Evolutionary conservation across 495 filamentous ascomycete species (phyloP), one percentile per base, ranked within the genome.

Genomic region (Hypoxylon lenormandii): DNA sequence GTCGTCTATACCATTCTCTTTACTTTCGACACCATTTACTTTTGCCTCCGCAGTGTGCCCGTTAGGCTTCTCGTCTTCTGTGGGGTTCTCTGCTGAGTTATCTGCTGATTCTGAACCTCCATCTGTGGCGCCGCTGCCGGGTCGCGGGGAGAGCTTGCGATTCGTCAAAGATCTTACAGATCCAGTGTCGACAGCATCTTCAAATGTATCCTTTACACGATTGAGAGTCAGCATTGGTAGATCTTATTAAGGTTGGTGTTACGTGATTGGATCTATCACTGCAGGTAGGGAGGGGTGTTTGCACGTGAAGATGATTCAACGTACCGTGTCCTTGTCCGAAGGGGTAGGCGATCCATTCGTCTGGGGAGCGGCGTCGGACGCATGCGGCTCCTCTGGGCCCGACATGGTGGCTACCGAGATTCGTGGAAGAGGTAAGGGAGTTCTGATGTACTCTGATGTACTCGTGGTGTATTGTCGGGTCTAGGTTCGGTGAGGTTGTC

Each of bases 111-210:
- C 62, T 8, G 48, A 10, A 40, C 16, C 47, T 12, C 22, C 46
- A 52, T 72, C 66, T 12, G 53, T 58, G 37, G 53, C 62, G 53
- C 60, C 51, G 67, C 68, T 63, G 51, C 43, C 61, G 43, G 70
- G 58, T 48, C 70, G 72, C 56, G 64, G 83, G 77, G 42, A 80
- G 80, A 81, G 82, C 72, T 85, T 79, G 68, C 78, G 76, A 72
- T 78, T 81, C 73, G 81, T 84, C 64, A 84, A 70, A 7, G 82
- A 83, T 42, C 82, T 77, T 21, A 81, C 71, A 40, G 80, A 83
- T 50, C 77, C 75, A 13, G 78, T 82, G 78, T 92, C 91, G 68
- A 86, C 80, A 60, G 90, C 90, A 80, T 94, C 90, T 74, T 92
- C 90, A 59, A 92, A 93, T 18, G 87, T 87, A 61, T 93, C 91